phyloP scores from a whole-genome alignment of 148 eudicot genomes.

The Hydrangea macrophylla region DNA sequence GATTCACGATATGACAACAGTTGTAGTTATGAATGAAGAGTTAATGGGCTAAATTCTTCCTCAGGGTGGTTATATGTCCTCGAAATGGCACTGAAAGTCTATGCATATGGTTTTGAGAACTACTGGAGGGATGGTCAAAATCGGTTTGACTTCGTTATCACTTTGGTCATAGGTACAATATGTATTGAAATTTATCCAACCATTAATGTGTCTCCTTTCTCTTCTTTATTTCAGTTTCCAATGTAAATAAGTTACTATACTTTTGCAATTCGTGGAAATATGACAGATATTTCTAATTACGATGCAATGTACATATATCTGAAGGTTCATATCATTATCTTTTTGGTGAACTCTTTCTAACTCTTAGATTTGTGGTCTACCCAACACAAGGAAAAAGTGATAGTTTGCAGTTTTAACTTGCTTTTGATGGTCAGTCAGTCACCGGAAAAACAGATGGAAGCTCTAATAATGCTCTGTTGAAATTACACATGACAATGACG shows the following conservation, averaged over 20 bases:
- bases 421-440: no score
- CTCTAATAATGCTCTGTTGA: no score
- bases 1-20: no score
- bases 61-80: slow-evolving; percentile 93
- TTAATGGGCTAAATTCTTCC: slow-evolving; percentile 2
- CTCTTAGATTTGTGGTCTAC: no score
- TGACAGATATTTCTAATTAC: not conserved
- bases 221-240: not conserved
- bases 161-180: slow-evolving; percentile 83
- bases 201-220: not conserved
- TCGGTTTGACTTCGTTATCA: slow-evolving; percentile 83
- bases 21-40: not conserved
- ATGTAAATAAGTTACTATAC: not conserved
- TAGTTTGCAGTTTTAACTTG: not conserved
- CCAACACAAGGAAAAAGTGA: not conserved
- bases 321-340: not conserved
- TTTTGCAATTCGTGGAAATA: not conserved
- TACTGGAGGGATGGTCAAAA: slow-evolving; percentile 98
- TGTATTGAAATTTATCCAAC: not conserved
- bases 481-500: no score
- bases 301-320: not conserved
- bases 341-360: no score
- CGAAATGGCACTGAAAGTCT: slow-evolving; percentile 86
- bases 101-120: slow-evolving; percentile 79
- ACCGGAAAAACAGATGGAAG: no score